phyloP scores from a whole-genome alignment of 768 basidiomycete species.

The Podaxis sp. region DNA sequence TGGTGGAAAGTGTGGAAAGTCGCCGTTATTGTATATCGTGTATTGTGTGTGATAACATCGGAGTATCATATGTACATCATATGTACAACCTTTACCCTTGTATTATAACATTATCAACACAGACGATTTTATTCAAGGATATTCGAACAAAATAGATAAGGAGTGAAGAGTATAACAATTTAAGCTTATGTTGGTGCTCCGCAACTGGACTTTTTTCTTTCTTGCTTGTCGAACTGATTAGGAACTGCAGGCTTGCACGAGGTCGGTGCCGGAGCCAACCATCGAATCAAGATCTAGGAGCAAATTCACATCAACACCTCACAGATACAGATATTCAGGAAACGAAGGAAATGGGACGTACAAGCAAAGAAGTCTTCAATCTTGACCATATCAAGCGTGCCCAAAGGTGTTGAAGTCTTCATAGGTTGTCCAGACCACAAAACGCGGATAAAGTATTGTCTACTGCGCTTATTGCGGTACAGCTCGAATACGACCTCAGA shows the following conservation, averaged over 20 bases:
- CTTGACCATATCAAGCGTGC: slow-evolving; percentile 46
- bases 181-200: background rate
- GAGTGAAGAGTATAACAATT: no score
- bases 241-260: slow-evolving; percentile 22
- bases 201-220: background rate
- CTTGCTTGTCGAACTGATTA: background rate
- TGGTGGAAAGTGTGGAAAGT: background rate
- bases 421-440: slow-evolving; percentile 53
- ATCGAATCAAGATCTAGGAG: slow-evolving; percentile 38
- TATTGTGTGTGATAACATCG: background rate
- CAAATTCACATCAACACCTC: background rate
- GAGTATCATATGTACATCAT: background rate
- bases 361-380: slow-evolving; percentile 41
- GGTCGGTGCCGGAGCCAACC: slow-evolving; percentile 33
- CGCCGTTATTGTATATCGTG: background rate
- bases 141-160: background rate
- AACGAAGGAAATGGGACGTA: slow-evolving; percentile 23
- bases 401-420: slow-evolving; percentile 46
- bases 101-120: background rate
- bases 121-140: background rate
- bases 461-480: slow-evolving; percentile 28
- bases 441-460: slow-evolving; percentile 40
- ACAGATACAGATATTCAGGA: background rate
- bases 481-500: slow-evolving; percentile 45
- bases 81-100: background rate